Base-by-base conservation (phyloP, 163 green algal species). In the Coccomyxa subellipsoidea region DNA sequence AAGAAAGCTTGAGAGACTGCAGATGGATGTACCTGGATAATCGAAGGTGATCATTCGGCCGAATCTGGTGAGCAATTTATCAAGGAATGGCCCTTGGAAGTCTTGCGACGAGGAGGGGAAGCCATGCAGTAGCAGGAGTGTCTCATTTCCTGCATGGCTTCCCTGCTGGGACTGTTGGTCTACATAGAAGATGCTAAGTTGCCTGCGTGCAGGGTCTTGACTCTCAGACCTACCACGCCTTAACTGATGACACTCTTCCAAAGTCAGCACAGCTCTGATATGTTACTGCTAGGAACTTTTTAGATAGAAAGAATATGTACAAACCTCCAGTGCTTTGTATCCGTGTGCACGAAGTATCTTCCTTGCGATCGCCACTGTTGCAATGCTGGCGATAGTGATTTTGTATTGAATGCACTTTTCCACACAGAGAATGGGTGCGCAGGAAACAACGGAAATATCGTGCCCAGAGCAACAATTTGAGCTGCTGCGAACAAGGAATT, bases 121-220 rank as follows among this genome's bases (percentile, higher is more conserved):
- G 7, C 79, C 79, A 78, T 82, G 79, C 10, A 82, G 79, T 29
- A 82, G 36, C 59, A 82, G 59, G 18, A 82, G 54, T 32, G 54
- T 78, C 31, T 54, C 36, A 0, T 35, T n/a, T 4, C 7, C 37
- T 18, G 66, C 66, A 35, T 23, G 10, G 66, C 29, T 73, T 27
- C 66, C 66, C 1, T 10, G 27, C 2, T 34, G 18, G 1, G 66
- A 73, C 2, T 73, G 31, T 1, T 35, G 3, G 27, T 73, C 66
- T 7, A 73, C n/a, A 7, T 73, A 73, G 27, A 73, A 73, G 29
- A 73, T 23, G n/a, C n/a, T 73, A 18, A 73, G 4, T 23, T 73
- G 66, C 66, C 66, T 73, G 66, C 66, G 47, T 18, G 39, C 21
- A 18, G 47, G 47, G 23, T 27, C 47, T 18, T 1, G 23, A 7